A percentile compares a stretch with the other conserved stretches of the same genome.
phyloP scores from a whole-genome alignment of 768 basidiomycete species.

The Kondoa subrosea region DNA sequence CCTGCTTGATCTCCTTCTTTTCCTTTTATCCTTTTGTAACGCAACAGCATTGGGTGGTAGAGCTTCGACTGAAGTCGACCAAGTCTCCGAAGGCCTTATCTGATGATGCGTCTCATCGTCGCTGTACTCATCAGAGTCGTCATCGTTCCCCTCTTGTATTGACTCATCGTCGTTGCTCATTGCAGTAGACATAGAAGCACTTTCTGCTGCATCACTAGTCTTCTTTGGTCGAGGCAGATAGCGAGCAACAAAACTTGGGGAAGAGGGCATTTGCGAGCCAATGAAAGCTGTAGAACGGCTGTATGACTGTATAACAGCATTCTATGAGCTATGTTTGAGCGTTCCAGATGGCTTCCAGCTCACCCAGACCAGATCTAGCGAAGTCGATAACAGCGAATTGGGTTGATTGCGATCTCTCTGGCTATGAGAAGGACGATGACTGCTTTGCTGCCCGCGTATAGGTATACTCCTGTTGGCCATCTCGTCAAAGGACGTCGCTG shows the following conservation, averaged over 20 bases:
- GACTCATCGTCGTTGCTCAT: not conserved
- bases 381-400: not conserved
- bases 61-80: not conserved
- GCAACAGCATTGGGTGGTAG: not conserved
- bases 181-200: not conserved
- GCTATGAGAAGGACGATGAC: not conserved
- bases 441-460: not conserved
- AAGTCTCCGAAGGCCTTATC: not conserved
- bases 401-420: not conserved
- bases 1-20: not conserved
- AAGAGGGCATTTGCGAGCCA: not conserved
- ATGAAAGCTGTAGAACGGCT: not conserved
- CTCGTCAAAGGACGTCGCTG: no score
- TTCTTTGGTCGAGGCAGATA: not conserved
- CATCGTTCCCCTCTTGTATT: not conserved
- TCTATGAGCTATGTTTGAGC: not conserved
- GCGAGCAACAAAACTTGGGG: not conserved
- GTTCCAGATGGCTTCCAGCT: not conserved
- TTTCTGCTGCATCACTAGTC: not conserved
- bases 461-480: no score
- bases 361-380: slow-evolving; percentile 8
- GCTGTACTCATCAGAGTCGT: not conserved
- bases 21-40: not conserved
- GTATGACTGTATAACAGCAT: not conserved
- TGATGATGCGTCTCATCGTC: not conserved